Percentiles rank a stretch among this genome's conserved stretches.
phyloP scores from a whole-genome alignment of 2,329 filamentous ascomycete species.

The Colletotrichum salicis region DNA sequence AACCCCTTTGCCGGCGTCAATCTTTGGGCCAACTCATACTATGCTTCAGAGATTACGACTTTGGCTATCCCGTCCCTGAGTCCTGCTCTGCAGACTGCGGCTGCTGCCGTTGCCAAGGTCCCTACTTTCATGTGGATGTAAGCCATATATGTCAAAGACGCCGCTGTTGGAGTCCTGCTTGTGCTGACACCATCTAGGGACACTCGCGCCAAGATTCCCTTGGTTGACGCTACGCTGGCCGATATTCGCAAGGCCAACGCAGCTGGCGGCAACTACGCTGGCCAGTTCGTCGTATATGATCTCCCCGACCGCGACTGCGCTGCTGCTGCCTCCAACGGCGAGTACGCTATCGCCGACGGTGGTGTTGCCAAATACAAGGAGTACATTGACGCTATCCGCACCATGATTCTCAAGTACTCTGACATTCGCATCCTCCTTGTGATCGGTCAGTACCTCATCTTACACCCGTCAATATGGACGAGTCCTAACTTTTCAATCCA shows the following conservation, averaged over 20 bases:
- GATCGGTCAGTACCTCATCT: conserved; percentile 47
- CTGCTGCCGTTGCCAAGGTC: conserved; percentile 61
- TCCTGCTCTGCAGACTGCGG: conserved; percentile 62
- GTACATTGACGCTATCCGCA: conserved; percentile 63
- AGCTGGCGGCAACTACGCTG: conserved; percentile 54
- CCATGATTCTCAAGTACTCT: conserved; percentile 53
- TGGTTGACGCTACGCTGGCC: conserved; percentile 57
- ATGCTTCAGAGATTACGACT: conserved; percentile 63
- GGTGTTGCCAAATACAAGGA: conserved; percentile 64
- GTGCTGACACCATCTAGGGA: conserved; percentile 51
- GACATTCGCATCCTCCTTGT: conserved; percentile 57
- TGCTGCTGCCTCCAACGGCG: conserved; percentile 67
- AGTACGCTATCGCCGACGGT: conserved; percentile 61
- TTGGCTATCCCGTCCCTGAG: conserved; percentile 72
- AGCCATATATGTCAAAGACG: conserved; percentile 37
- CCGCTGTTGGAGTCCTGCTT: conserved; percentile 20
- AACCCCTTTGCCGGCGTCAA: conserved; percentile 64
- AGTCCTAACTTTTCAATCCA: conserved; percentile 40
- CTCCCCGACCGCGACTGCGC: conserved; percentile 69
- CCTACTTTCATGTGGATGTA: conserved; percentile 65
- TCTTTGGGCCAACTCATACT: conserved; percentile 65
- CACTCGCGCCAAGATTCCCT: conserved; percentile 58
- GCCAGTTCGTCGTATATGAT: conserved; percentile 66
- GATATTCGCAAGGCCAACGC: conserved; percentile 53
- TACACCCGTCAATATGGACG: not conserved